These are phyloP conservation scores for Cryphonectria japonica DNA, from an alignment of 2,329 filamentous ascomycete species.

Conservation along the genomic window DNA sequence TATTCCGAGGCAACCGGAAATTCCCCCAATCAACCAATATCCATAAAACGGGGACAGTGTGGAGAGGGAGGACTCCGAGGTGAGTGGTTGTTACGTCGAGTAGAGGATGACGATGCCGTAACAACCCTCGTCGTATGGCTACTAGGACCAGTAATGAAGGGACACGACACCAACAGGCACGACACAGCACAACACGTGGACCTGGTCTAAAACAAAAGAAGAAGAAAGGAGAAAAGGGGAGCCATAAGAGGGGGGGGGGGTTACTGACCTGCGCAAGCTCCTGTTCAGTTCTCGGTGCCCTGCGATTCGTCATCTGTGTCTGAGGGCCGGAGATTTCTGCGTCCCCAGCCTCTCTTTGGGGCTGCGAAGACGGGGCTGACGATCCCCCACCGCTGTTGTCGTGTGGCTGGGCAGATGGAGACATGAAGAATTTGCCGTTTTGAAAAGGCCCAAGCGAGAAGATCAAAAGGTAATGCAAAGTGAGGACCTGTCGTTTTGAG, in stretches of 20 bases:
- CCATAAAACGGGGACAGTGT: background rate
- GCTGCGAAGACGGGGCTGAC: constrained; percentile 12
- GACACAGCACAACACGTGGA: background rate
- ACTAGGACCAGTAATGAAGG: background rate
- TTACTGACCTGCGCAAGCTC: constrained; percentile 27
- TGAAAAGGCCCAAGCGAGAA: background rate
- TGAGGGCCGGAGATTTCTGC: constrained; percentile 4
- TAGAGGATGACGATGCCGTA: background rate
- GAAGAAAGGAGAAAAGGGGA: background rate
- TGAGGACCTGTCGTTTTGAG: background rate
- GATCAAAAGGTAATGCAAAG: background rate
- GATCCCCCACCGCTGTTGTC: constrained; percentile 9
- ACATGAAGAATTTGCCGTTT: constrained; percentile 5
- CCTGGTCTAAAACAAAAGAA: background rate
- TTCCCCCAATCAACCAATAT: background rate
- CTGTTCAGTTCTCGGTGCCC: constrained; percentile 22
- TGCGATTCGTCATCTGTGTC: background rate
- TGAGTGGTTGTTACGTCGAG: background rate
- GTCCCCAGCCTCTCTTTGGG: constrained; percentile 7
- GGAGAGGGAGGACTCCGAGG: background rate
- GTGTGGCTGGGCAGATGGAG: constrained; percentile 18
- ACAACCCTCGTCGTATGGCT: background rate
- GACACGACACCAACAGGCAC: background rate
- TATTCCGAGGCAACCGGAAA: background rate
- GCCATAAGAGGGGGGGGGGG: background rate